phyloP scores from a whole-genome alignment of 352 stramenopile genomes.

The Aphanomyces cochlioides region DNA sequence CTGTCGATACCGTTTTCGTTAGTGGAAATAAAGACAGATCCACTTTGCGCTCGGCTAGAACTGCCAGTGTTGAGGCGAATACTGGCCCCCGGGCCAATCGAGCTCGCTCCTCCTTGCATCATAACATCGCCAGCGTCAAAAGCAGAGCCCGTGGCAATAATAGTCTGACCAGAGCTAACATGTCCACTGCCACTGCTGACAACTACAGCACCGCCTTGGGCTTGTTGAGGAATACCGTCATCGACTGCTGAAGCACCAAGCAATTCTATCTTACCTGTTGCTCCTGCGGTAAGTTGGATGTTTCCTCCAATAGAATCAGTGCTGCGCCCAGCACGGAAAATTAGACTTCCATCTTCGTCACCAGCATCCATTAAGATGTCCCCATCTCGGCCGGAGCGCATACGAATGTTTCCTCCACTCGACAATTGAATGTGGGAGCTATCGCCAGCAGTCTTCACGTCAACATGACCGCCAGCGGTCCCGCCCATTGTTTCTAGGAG shows the following conservation, averaged over 20 bases:
- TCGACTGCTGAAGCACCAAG: neutral
- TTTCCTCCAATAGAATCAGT: neutral
- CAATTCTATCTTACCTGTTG: neutral
- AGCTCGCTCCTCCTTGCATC: neutral
- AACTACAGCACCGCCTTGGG: constrained; percentile 7
- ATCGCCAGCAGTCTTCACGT: neutral
- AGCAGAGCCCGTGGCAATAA: neutral
- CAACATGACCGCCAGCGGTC: constrained; percentile 5
- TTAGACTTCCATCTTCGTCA: neutral
- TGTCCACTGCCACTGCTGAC: neutral
- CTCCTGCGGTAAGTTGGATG: neutral
- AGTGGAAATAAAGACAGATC: neutral
- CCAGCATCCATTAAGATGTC: constrained; percentile 5
- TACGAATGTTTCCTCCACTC: neutral
- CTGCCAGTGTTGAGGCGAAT: neutral
- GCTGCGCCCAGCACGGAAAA: neutral
- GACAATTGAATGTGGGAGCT: constrained; percentile 6
- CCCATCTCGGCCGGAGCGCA: neutral
- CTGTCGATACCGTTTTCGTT: neutral
- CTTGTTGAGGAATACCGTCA: neutral
- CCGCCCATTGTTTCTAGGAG: neutral
- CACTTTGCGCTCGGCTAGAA: neutral
- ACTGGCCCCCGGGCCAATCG: neutral
- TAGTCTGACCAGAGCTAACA: neutral
- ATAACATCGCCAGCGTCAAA: neutral